Conservation (phyloP, 192 early-diverging fungal species). For the Backusella circina region DNA sequence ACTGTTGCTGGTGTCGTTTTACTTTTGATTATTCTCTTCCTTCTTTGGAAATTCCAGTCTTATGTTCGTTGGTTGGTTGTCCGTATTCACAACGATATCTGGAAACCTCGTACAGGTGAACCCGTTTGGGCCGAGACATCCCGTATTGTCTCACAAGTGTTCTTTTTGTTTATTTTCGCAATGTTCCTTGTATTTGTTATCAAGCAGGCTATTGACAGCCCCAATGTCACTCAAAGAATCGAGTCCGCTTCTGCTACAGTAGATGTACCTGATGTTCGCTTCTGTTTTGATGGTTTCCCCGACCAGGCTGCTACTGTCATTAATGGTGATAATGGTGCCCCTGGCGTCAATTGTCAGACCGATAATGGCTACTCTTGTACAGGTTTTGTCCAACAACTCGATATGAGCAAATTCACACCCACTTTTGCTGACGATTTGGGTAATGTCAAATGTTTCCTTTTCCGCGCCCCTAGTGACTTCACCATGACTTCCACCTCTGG, state of each 20-base stretch:
- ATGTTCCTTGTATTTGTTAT: conserved; percentile 31
- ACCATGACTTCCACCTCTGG: conserved; percentile 25
- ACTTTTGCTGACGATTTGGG: conserved; percentile 30
- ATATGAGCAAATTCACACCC: conserved; percentile 24
- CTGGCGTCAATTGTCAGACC: conserved; percentile 27
- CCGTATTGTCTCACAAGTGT: conserved; percentile 28
- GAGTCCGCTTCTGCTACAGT: conserved; percentile 21
- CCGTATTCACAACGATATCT: conserved; percentile 31
- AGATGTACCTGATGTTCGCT: conserved; percentile 33
- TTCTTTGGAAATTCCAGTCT: conserved; percentile 24
- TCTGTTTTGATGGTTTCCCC: conserved; percentile 33
- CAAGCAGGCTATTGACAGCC: conserved; percentile 28
- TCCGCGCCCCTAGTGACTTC: conserved; percentile 25
- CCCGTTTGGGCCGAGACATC: conserved; percentile 35
- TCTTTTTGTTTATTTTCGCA: conserved; percentile 29
- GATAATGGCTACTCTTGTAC: conserved; percentile 25
- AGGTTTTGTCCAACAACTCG: conserved; percentile 12
- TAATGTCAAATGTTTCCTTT: conserved; percentile 23
- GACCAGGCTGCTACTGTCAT: not conserved
- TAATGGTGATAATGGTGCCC: conserved; percentile 9
- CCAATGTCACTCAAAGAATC: conserved; percentile 30
- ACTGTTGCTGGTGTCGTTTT: conserved; percentile 29
- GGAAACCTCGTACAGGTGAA: conserved; percentile 36
- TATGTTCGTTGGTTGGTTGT: conserved; percentile 26
- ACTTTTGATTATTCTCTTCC: conserved; percentile 22